Evolutionary conservation across 306 rosid genomes (phyloP).

Genomic region (Hippophae gyantsensis): DNA sequence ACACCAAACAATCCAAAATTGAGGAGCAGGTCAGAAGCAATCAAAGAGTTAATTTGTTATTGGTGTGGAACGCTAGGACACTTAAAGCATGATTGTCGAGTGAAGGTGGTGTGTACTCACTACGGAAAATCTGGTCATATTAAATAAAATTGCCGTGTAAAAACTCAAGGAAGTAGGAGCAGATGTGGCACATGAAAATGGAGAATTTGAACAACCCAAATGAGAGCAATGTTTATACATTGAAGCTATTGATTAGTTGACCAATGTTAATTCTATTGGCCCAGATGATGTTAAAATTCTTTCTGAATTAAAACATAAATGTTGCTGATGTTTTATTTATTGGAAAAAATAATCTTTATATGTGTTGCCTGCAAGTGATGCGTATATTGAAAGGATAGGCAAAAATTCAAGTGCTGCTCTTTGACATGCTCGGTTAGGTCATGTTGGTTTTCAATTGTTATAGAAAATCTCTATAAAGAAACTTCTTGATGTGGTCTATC

Average conservation of each 20-base stretch:
- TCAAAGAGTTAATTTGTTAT: not conserved
- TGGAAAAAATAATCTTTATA: not conserved
- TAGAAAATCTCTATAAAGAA: not conserved
- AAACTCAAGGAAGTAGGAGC: not conserved
- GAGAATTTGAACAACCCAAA: not conserved
- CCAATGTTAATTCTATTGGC: not conserved
- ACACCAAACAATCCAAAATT: not conserved
- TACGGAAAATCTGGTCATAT: not conserved
- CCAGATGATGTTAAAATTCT: not conserved
- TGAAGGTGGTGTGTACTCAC: too few relatives aligned
- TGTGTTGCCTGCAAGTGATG: not conserved
- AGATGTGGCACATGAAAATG: not conserved
- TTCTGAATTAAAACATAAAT: not conserved
- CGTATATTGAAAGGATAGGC: conserved; percentile 1
- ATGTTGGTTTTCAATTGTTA: not conserved
- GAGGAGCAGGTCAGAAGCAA: not conserved
- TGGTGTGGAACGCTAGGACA: too few relatives aligned
- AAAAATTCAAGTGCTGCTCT: not conserved
- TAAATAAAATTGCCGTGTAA: not conserved
- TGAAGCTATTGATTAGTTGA: not conserved
- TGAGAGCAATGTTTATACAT: not conserved
- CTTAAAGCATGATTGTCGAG: too few relatives aligned
- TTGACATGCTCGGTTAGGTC: conserved; percentile 4
- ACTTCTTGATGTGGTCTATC: not conserved
- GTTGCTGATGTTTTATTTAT: not conserved